Conservation (phyloP, 2,329 filamentous ascomycete genomes). For the Monosporascus sp. region DNA sequence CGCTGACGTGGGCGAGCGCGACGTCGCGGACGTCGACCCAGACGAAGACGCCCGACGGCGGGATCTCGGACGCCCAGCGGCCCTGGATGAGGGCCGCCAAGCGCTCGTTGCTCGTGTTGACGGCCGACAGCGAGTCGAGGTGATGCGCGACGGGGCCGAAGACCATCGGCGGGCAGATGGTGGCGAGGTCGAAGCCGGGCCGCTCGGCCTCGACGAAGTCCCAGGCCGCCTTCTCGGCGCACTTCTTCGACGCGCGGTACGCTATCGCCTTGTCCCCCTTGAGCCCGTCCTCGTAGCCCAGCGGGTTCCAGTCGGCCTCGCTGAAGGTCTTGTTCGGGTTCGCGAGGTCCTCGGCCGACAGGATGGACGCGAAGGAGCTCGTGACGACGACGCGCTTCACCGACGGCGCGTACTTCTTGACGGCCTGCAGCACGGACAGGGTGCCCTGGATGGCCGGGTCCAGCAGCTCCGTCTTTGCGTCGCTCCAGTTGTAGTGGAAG, state of each 20-base stretch:
- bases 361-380: slow-evolving; percentile 50
- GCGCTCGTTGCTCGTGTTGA: slow-evolving; percentile 52
- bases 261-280: slow-evolving; percentile 34
- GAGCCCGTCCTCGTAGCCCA: slow-evolving; percentile 40
- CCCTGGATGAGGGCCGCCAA: slow-evolving; percentile 47
- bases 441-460: slow-evolving; percentile 55
- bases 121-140: slow-evolving; percentile 37
- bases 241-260: slow-evolving; percentile 52
- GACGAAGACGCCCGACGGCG: slow-evolving; percentile 36
- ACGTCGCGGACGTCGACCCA: slow-evolving; percentile 56
- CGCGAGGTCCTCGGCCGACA: slow-evolving; percentile 32
- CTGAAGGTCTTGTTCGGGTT: slow-evolving; percentile 38
- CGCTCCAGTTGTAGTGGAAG: slow-evolving; percentile 49
- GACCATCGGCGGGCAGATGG: slow-evolving; percentile 52
- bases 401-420: slow-evolving; percentile 50
- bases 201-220: slow-evolving; percentile 41
- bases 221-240: slow-evolving; percentile 51
- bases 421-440: slow-evolving; percentile 66
- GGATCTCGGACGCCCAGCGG: slow-evolving; percentile 41
- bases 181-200: slow-evolving; percentile 46
- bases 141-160: slow-evolving; percentile 49
- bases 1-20: slow-evolving; percentile 47
- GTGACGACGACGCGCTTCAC: slow-evolving; percentile 69
- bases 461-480: slow-evolving; percentile 49
- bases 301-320: slow-evolving; percentile 51